These are phyloP conservation scores for Globisporangium iwayamae DNA, from an alignment of 352 stramenopile genomes.

Conservation along the genomic window DNA sequence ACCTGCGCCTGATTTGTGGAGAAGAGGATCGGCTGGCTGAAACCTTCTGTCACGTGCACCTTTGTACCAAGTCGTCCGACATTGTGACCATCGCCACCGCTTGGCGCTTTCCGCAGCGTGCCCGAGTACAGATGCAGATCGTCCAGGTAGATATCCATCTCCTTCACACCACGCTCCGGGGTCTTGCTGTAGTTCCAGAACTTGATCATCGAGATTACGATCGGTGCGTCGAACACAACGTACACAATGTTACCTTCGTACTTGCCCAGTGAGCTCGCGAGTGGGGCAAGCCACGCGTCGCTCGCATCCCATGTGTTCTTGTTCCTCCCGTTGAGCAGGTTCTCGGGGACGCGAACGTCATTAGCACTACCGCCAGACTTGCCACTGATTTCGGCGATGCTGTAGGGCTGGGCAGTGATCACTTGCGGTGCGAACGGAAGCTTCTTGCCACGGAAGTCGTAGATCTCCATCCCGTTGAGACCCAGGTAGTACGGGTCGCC, in stretches of 20 bases:
- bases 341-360: slow-evolving; percentile 46
- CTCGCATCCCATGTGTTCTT: slow-evolving; percentile 78
- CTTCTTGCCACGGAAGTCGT: slow-evolving; percentile 43
- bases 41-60: slow-evolving; percentile 52
- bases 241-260: slow-evolving; percentile 66
- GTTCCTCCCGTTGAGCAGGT: slow-evolving; percentile 58
- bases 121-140: slow-evolving; percentile 81
- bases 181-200: slow-evolving; percentile 91
- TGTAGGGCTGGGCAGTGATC: slow-evolving; percentile 54
- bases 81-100: slow-evolving; percentile 17
- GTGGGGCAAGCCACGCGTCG: slow-evolving; percentile 68
- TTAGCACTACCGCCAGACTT: slow-evolving; percentile 6
- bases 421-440: slow-evolving; percentile 33
- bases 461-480: slow-evolving; percentile 80
- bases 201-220: slow-evolving; percentile 81
- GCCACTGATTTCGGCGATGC: slow-evolving; percentile 39
- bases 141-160: slow-evolving; percentile 85
- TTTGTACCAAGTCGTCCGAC: slow-evolving; percentile 32
- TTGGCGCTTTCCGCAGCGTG: slow-evolving; percentile 46
- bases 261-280: slow-evolving; percentile 63
- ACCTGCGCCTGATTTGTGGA: slow-evolving; percentile 60
- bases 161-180: slow-evolving; percentile 72
- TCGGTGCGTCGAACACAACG: slow-evolving; percentile 60
- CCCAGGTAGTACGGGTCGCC: slow-evolving; percentile 84
- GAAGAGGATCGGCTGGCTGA: slow-evolving; percentile 82